Evolutionary conservation across 768 basidiomycete species (phyloP).

Genomic region (Pisolithus albus): DNA sequence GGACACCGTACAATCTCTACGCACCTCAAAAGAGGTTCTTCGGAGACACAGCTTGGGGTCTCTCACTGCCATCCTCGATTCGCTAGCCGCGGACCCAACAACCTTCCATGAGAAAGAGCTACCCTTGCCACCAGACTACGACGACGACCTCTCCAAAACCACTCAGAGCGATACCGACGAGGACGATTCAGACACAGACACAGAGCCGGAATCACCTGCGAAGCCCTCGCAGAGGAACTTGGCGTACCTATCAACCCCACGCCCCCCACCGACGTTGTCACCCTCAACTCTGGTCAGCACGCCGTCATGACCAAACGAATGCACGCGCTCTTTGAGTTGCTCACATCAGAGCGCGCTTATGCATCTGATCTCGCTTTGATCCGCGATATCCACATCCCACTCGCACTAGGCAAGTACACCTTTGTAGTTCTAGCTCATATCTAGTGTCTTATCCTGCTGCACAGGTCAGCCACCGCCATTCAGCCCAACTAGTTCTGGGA

Average conservation of each 20-base stretch:
- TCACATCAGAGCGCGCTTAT: conserved; percentile 76
- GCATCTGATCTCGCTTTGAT: conserved; percentile 78
- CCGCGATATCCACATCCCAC: conserved; percentile 69
- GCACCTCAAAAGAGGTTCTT: conserved; percentile 22
- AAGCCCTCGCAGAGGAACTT: conserved; percentile 19
- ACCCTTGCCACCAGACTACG: conserved; percentile 23
- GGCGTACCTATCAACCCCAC: conserved; percentile 3
- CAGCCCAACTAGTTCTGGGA: conserved; percentile 19
- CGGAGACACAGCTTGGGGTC: conserved; percentile 28
- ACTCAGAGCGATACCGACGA: conserved; percentile 17
- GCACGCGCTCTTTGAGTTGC: conserved; percentile 70
- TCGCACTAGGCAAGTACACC: conserved; percentile 58
- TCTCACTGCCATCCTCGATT: conserved; percentile 24
- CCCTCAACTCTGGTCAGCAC: conserved; percentile 24
- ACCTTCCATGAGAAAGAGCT: conserved; percentile 22
- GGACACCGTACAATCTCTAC: conserved; percentile 7
- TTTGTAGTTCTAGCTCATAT: conserved; percentile 1
- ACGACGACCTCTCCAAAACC: conserved; percentile 8
- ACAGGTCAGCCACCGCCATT: conserved; percentile 39
- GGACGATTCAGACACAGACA: conserved; percentile 20
- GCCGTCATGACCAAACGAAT: conserved; percentile 55
- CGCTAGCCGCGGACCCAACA: conserved; percentile 22
- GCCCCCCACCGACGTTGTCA: conserved; percentile 1
- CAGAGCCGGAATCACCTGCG: conserved; percentile 20
- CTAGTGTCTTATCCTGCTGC: conserved; percentile 4